These are phyloP conservation scores for Ligustrum vulgare DNA, from an alignment of 257 asterid species.

Conservation along the genomic window DNA sequence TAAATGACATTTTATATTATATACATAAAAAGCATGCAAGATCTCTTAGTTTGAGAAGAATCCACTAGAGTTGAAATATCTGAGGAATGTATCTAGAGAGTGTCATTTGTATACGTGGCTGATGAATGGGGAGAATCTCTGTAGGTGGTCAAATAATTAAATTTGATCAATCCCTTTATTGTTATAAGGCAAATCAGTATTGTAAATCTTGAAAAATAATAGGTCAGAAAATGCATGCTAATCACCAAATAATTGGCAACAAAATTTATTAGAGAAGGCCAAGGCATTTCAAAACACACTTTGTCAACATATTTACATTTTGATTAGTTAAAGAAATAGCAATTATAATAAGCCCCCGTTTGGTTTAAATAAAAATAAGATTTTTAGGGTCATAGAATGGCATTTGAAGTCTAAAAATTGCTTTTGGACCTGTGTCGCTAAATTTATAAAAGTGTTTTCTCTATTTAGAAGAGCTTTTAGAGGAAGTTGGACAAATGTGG, in stretches of 20 bases:
- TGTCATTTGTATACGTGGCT: not conserved
- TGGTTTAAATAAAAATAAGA: no score
- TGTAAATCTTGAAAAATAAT: not conserved
- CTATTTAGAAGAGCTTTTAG: no score
- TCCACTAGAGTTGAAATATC: not conserved
- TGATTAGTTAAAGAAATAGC: not conserved
- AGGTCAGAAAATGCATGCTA: not conserved
- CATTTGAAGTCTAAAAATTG: no score
- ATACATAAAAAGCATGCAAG: not conserved
- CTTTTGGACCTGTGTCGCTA: no score
- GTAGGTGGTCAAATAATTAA: not conserved
- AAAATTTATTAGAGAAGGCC: not conserved
- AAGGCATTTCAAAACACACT: slow-evolving; percentile 9
- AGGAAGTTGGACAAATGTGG: no score
- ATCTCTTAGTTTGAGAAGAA: not conserved
- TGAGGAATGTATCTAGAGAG: not conserved
- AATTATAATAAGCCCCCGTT: not conserved
- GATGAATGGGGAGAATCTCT: not conserved
- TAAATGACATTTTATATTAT: no score
- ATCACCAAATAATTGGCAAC: not conserved
- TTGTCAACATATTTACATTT: slow-evolving; percentile 14
- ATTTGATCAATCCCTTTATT: not conserved
- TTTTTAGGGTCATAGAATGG: no score
- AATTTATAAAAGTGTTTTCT: no score
- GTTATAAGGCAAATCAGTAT: not conserved